A percentile compares a stretch with the other conserved stretches of the same genome.
Evolutionary conservation across 371 early-diverging fungal species (phyloP).

Genomic region (Haplosporangium sp.): DNA sequence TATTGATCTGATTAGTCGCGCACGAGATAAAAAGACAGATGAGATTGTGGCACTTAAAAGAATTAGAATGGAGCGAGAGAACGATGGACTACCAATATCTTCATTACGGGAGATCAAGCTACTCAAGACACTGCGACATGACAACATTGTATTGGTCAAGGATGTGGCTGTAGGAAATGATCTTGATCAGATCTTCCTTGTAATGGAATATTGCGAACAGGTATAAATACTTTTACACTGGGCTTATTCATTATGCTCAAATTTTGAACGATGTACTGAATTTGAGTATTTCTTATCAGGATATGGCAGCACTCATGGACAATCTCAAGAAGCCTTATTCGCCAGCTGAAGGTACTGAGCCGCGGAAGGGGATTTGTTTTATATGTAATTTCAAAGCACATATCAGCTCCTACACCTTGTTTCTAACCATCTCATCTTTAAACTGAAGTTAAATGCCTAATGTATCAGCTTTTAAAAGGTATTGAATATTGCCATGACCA

Average conservation of each 20-base stretch:
- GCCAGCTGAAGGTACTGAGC: constrained; percentile 65
- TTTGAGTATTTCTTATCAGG: constrained; percentile 50
- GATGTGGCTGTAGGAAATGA: constrained; percentile 81
- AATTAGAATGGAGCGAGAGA: constrained; percentile 86
- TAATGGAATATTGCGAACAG: constrained; percentile 86
- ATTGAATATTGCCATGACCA: constrained; percentile 82
- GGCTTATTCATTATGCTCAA: background rate
- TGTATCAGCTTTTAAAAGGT: constrained; percentile 83
- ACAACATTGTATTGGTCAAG: constrained; percentile 87
- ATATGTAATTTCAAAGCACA: background rate
- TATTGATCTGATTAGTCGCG: constrained; percentile 58
- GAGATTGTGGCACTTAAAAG: constrained; percentile 91
- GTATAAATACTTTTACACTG: constrained; percentile 42
- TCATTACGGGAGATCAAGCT: constrained; percentile 95
- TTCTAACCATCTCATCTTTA: background rate
- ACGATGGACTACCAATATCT: constrained; percentile 84
- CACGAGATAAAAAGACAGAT: constrained; percentile 69
- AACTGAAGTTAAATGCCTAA: constrained; percentile 79
- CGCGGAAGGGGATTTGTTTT: background rate
- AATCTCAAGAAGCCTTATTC: constrained; percentile 70
- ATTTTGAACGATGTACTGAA: background rate
- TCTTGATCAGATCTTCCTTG: constrained; percentile 77
- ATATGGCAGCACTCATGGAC: constrained; percentile 76
- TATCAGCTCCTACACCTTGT: background rate
- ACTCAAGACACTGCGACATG: constrained; percentile 84